phyloP scores from a whole-genome alignment of 2,329 filamentous ascomycete genomes.

The Monilinia aucupariae region DNA sequence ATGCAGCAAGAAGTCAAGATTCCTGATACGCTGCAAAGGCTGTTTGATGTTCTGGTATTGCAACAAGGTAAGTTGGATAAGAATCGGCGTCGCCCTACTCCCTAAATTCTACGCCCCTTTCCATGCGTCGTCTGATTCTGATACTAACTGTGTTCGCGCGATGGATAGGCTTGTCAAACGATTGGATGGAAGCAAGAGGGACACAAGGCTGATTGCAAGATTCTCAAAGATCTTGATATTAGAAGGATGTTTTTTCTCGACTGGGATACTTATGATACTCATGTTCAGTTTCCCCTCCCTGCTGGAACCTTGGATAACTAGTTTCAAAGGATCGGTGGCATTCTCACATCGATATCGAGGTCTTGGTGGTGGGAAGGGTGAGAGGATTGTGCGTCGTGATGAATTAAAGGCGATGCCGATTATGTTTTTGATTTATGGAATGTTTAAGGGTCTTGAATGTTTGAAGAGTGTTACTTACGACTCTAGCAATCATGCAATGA shows the following conservation, averaged over 20 bases:
- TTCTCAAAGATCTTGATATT: constrained; percentile 32
- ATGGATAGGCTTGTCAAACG: constrained; percentile 28
- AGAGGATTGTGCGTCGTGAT: not conserved
- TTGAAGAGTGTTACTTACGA: no score
- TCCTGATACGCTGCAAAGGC: constrained; percentile 22
- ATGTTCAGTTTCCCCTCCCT: constrained; percentile 26
- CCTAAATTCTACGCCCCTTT: no score
- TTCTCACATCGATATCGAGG: not conserved
- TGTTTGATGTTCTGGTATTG: constrained; percentile 33
- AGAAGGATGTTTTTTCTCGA: constrained; percentile 28
- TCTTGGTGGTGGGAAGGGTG: no score
- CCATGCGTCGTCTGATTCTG: no score
- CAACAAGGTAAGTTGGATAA: constrained; percentile 29
- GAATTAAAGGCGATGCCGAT: accelerated
- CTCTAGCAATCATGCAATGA: not conserved
- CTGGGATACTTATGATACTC: constrained; percentile 28
- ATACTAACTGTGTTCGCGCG: constrained; percentile 15
- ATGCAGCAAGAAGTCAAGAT: constrained; percentile 22
- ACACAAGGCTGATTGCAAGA: constrained; percentile 32
- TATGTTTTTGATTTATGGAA: accelerated
- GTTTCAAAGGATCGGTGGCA: no score
- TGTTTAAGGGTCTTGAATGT: no score
- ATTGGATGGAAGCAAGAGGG: constrained; percentile 32
- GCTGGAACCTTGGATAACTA: not conserved
- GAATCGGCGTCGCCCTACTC: no score